Base-by-base conservation (phyloP, 2,329 filamentous ascomycete genomes). In the Lachnellula subtilissima region DNA sequence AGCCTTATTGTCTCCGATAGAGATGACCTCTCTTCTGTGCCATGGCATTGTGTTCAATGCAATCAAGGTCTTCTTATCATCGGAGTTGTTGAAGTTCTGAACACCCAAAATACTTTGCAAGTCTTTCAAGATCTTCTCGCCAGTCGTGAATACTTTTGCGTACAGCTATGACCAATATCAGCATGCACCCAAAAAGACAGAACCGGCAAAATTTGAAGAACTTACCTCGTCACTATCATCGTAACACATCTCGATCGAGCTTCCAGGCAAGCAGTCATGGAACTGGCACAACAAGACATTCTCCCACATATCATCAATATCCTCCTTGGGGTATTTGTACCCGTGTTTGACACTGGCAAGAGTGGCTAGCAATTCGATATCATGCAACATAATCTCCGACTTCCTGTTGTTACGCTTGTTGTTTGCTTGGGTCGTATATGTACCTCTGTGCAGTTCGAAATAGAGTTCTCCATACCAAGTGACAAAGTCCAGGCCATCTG, bases 391-490 rank as follows among this genome's bases (percentile, higher is more conserved):
- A 52, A 88, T 84, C 73, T 99, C 94, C 0, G 90, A 81, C 69
- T 86, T 88, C 53, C 94, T 84, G 71, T 97, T 99, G 76, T 95
- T 93, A 65, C 85, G 84, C 76, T 99, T 99, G 78, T 96, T 99
- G 75, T 97, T 96, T 57, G 92, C 88, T 72, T 97, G 93, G 0
- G 93, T 97, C 3, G 94, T 99, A 74, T 97, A 97, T 12, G 93
- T 97, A 52, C 94, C 94, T 58, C 94, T 88, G 71, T 99, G 94
- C 49, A 99, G 82, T 73, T 99, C 94, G 71, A 99, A 96, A 75
- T 99, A 99, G 8, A 99, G 81, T 75, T 99, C 94, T 43, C 94
- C 94, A 70, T 96, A 96, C 94, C 94, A 99, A 1, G 94, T 97
- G 23, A 91, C 89, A 53, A 97, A 87, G 17, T 90, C 80, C 2